Base-by-base conservation (phyloP, 495 filamentous ascomycete species). In the Aspergillus conjunctus region DNA sequence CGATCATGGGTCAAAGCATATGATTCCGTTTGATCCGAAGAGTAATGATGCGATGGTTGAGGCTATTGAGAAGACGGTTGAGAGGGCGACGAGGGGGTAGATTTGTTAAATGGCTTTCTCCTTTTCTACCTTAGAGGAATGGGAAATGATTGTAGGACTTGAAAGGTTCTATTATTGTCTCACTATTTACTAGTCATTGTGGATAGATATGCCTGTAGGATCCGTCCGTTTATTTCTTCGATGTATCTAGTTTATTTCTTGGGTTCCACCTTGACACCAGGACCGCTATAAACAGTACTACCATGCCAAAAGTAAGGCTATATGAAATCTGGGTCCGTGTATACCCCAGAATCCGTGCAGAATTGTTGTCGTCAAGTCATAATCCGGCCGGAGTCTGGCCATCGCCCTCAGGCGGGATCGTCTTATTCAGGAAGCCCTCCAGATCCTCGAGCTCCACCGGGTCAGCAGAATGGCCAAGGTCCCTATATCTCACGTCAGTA, bases 371-470 rank as follows among this genome's bases (percentile, higher is more conserved):
- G 52, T 65, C 68, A 62, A 77, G 71, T 78, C 86, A 77, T 76
- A 77, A 59, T 57, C 83, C 64, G 78, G 87, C 56, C 75, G 79
- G 32, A 21, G 60, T 26, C 72, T 90, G 60, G 78, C 87, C 62
- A 67, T 89, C 62, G 79, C 85, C 62, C 70, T 91, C 61, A 65
- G 80, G 26, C 62, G 90, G 88, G 48, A 96, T 73, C 18, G 75
- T 74, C 64, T 85, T 77, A 18, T 78, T 76, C 41, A 98, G 65
- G 77, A 90, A 98, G 21, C 75, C 77, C 76, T 96, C 92, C 34
- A 97, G 74, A 64, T 96, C 88, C 59, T 92, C 82, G 57, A 98
- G 87, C 77, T 98, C 93, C 59, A 86, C 71, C 6, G 83, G 82
- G 68, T 87, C 85, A 1, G 94, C 94, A 21, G 85, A 88, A 72